Evolutionary conservation across 2,329 filamentous ascomycete species (phyloP).

Genomic region (Trichoderma atroviride): DNA sequence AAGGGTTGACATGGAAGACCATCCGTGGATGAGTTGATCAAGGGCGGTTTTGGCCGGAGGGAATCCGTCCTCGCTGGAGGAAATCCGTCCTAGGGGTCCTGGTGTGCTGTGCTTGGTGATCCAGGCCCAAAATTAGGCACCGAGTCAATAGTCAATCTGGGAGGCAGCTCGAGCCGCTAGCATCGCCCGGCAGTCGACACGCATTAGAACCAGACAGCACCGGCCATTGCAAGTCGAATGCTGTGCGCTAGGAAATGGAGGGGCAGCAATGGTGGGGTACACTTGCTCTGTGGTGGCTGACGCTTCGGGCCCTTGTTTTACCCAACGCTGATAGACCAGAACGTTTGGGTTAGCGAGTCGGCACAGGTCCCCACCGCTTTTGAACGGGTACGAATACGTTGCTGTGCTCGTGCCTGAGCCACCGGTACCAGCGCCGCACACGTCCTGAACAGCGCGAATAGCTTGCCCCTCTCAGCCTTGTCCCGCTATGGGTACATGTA

Average conservation of each 20-base stretch:
- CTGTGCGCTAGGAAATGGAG: conserved; percentile 4
- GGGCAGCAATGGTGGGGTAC: conserved; percentile 8
- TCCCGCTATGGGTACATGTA: background rate
- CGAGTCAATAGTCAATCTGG: no score
- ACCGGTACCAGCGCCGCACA: background rate
- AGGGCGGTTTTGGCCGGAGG: background rate
- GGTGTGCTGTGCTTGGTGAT: background rate
- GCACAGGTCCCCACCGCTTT: conserved; percentile 1
- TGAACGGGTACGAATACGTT: conserved; percentile 27
- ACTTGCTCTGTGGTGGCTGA: conserved; percentile 17
- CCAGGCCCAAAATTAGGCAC: background rate
- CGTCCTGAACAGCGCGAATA: background rate
- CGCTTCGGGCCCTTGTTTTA: conserved; percentile 14
- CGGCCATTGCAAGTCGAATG: background rate
- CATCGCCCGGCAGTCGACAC: conserved; percentile 15
- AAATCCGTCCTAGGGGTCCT: background rate
- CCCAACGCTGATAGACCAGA: conserved; percentile 7
- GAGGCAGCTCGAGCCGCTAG: background rate
- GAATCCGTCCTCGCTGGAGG: background rate
- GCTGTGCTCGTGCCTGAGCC: conserved; percentile 18
- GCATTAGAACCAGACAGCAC: background rate
- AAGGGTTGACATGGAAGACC: background rate
- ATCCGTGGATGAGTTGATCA: background rate
- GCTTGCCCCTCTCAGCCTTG: conserved; percentile 23
- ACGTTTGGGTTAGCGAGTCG: background rate